Conservation (phyloP, 2,329 filamentous ascomycete species). For the Botrytis fragariae region DNA sequence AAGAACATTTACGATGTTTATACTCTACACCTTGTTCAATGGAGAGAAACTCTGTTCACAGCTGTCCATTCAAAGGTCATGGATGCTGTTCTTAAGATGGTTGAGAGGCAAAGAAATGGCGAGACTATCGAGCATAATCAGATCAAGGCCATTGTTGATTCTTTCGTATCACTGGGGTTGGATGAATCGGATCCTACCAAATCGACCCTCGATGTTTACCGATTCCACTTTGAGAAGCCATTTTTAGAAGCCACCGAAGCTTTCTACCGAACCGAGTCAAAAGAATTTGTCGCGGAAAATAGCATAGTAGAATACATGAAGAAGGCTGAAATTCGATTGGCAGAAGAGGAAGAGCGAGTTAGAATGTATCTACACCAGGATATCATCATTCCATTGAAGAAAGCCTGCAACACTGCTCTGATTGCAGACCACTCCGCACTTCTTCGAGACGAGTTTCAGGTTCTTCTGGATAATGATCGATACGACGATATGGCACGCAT, state of each 20-base stretch:
- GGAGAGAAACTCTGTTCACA: constrained; percentile 88
- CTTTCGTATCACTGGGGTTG: constrained; percentile 89
- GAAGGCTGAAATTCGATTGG: constrained; percentile 86
- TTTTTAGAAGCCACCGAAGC: constrained; percentile 80
- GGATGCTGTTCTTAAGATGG: constrained; percentile 88
- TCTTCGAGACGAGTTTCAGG: constrained; percentile 93
- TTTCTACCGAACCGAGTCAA: constrained; percentile 91
- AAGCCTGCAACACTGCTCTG: constrained; percentile 81
- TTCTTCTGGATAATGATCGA: constrained; percentile 87
- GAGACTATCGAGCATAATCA: constrained; percentile 97
- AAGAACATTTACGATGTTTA: constrained; percentile 98
- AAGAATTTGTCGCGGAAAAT: constrained; percentile 92
- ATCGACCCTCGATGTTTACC: constrained; percentile 92
- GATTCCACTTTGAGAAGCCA: constrained; percentile 86
- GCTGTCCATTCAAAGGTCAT: constrained; percentile 85
- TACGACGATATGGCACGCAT: constrained; percentile 95
- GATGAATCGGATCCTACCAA: constrained; percentile 92
- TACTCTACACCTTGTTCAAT: constrained; percentile 91
- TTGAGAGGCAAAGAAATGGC: constrained; percentile 95
- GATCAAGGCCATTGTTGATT: constrained; percentile 96
- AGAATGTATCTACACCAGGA: constrained; percentile 88
- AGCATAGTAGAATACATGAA: constrained; percentile 99
- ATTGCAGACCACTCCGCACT: constrained; percentile 84
- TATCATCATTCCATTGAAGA: constrained; percentile 80
- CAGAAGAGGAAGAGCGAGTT: constrained; percentile 93